Evolutionary conservation across 2,329 filamentous ascomycete genomes (phyloP), one percentile per base, ranked within the genome.

Genomic region (Ascochyta koolunga): DNA sequence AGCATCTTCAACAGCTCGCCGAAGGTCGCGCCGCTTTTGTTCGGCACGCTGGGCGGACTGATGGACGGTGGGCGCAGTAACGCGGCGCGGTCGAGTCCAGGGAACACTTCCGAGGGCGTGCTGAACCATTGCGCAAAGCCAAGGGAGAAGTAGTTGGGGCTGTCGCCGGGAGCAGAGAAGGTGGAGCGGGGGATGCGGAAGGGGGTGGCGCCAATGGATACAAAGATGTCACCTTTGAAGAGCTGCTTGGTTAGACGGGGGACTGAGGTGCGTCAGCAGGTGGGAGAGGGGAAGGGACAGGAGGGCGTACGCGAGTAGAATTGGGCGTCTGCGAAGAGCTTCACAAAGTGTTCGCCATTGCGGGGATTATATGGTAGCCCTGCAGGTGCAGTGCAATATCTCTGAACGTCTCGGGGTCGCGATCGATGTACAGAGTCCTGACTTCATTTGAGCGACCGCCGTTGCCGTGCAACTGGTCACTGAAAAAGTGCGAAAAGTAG

Each of bases 401-500:
- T 67, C 83, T 84, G 73, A 98, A 98, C 0, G 92, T 97, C 13
- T 82, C 81, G 0, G 93, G 93, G 75, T 98, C 93, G 57, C 93
- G 89, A 75, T 98, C 93, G 68, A 98, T 97, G 77, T 97, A 97
- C 6, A 98, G 81, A 0, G 93, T 96, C 62, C 89, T 87, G 54
- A 96, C 76, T 47, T 77, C 79, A 36, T 76, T 76, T 50, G 86
- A 81, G 54, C 83, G 83, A 50, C 82, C 82, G 55, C 86, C 82
- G 42, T 83, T 87, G 62, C 80, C 78, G 52, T 84, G 83, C 35
- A 97, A 77, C 77, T 97, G 93, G 66, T 90, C 90, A 64, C 87
- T 83, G 75, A 98, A 98, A 79, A 95, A 97, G 65, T 91, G 89
- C 18, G 93, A 96, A 77, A 98, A 97, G 76, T 97, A 97, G 43